phyloP scores from a whole-genome alignment of 352 stramenopile species.

The Blastocystis sp. region DNA sequence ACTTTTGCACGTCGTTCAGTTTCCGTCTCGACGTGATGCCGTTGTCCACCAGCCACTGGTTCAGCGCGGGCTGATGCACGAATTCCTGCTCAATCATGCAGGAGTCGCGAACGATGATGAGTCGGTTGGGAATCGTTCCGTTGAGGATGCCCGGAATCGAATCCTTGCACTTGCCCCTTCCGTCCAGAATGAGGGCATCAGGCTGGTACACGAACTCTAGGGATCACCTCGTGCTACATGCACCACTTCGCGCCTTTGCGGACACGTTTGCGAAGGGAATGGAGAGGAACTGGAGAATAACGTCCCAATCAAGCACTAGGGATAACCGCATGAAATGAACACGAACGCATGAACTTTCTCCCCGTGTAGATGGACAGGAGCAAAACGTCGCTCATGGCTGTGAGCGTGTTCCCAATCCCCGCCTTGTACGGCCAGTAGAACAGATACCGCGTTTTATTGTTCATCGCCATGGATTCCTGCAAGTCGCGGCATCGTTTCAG shows the following conservation, averaged over 20 bases:
- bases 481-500: background rate
- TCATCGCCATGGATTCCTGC: background rate
- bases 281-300: slow-evolving; percentile 39
- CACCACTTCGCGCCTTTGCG: background rate
- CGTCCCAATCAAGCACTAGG: slow-evolving; percentile 34
- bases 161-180: background rate
- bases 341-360: slow-evolving; percentile 11
- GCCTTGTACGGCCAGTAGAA: slow-evolving; percentile 26
- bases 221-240: background rate
- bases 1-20: background rate
- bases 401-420: slow-evolving; percentile 47
- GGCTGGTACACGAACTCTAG: background rate
- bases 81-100: slow-evolving; percentile 50
- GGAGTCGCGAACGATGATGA: slow-evolving; percentile 39
- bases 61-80: slow-evolving; percentile 12
- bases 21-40: background rate
- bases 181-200: slow-evolving; percentile 3
- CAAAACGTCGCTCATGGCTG: background rate
- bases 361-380: slow-evolving; percentile 31
- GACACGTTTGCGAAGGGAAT: slow-evolving; percentile 1
- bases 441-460: slow-evolving; percentile 2
- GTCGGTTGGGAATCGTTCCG: slow-evolving; percentile 6
- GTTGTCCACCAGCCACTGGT: background rate
- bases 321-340: background rate
- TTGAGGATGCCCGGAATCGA: background rate